Conservation (phyloP, 2,329 filamentous ascomycete genomes). For the Diplocarpon mali region DNA sequence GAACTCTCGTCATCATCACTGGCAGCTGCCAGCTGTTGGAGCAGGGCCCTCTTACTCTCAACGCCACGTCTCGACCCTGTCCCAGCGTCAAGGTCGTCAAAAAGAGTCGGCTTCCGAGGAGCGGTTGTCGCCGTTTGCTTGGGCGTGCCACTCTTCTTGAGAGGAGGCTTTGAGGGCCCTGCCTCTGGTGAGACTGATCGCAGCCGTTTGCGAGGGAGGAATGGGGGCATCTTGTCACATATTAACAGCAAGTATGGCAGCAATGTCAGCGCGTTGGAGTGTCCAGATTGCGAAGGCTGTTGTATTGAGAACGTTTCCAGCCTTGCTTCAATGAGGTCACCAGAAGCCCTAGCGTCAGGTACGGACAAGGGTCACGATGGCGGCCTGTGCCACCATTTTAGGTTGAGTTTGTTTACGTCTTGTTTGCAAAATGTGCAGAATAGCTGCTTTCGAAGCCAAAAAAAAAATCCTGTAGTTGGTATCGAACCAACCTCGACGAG, state of each 20-base stretch:
- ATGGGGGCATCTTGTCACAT: slow-evolving; percentile 48
- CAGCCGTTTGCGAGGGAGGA: slow-evolving; percentile 55
- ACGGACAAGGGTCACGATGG: slow-evolving; percentile 5
- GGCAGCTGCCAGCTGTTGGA: slow-evolving; percentile 34
- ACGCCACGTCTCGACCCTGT: slow-evolving; percentile 28
- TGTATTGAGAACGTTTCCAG: not conserved
- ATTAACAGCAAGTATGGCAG: not conserved
- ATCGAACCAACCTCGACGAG: too few relatives aligned
- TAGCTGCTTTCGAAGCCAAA: too few relatives aligned
- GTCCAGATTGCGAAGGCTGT: not conserved
- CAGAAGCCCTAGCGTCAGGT: slow-evolving; percentile 11
- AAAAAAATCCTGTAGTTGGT: too few relatives aligned
- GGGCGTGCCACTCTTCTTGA: slow-evolving; percentile 21
- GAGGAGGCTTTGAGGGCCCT: slow-evolving; percentile 15
- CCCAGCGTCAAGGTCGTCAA: slow-evolving; percentile 47
- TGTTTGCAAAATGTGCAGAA: too few relatives aligned
- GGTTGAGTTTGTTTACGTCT: too few relatives aligned
- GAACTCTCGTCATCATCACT: slow-evolving; percentile 32
- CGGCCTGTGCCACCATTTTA: too few relatives aligned
- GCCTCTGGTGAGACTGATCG: slow-evolving; percentile 35
- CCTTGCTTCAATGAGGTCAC: slow-evolving; percentile 13
- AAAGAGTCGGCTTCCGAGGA: slow-evolving; percentile 45
- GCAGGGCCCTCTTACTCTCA: slow-evolving; percentile 32
- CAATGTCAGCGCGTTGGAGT: not conserved
- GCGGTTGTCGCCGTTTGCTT: slow-evolving; percentile 20